phyloP scores from a whole-genome alignment of 768 basidiomycete species.

The Coprinopsis sp. region DNA sequence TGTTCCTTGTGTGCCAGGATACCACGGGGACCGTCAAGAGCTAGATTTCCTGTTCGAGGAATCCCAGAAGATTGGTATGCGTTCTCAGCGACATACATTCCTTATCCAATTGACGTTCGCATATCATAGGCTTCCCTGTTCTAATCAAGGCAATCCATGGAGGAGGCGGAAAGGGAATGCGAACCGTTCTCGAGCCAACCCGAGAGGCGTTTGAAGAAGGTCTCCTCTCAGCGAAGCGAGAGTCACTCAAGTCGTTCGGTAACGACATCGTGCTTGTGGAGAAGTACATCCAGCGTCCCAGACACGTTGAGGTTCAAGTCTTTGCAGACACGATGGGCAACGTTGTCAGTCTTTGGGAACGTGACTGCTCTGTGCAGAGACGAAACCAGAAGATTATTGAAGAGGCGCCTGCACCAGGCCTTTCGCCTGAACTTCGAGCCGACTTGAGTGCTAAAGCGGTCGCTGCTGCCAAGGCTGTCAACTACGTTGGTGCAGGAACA shows the following conservation, averaged over 20 bases:
- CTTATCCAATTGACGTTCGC: background rate
- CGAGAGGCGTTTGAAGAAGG: constrained; percentile 73
- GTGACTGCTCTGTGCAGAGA: constrained; percentile 88
- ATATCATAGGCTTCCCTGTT: constrained; percentile 69
- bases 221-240: constrained; percentile 82
- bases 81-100: background rate
- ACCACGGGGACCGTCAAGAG: constrained; percentile 82
- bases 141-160: constrained; percentile 97
- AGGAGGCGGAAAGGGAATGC: constrained; percentile 96
- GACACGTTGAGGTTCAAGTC: constrained; percentile 93
- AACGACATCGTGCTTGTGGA: constrained; percentile 85
- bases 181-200: constrained; percentile 56
- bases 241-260: constrained; percentile 84
- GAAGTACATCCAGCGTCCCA: constrained; percentile 80
- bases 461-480: constrained; percentile 88
- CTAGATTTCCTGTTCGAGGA: constrained; percentile 62
- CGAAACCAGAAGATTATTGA: constrained; percentile 96
- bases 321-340: constrained; percentile 82
- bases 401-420: constrained; percentile 90
- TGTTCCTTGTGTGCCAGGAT: constrained; percentile 92
- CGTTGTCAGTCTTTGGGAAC: constrained; percentile 92
- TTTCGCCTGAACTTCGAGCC: constrained; percentile 71
- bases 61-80: constrained; percentile 64
- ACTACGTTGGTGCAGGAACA: constrained; percentile 88
- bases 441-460: constrained; percentile 85